Evolutionary conservation across 768 basidiomycete genomes (phyloP).

Genomic region (Rhizopogon roseolus): DNA sequence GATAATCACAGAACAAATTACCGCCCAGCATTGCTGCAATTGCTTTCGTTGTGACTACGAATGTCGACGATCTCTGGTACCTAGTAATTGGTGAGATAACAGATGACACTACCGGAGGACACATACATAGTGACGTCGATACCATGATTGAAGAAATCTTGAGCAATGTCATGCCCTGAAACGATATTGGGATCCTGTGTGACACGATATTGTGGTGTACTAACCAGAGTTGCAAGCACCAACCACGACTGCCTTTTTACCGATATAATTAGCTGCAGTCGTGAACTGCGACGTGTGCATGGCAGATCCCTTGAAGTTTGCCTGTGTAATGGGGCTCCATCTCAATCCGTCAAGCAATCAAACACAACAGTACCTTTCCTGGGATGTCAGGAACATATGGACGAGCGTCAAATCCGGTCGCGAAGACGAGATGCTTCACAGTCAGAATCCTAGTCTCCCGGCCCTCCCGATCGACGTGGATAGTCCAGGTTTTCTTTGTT

Average conservation of each 20-base stretch:
- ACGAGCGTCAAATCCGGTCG: slow-evolving; percentile 45
- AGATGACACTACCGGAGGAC: background rate
- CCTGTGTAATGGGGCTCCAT: slow-evolving; percentile 21
- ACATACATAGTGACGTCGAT: slow-evolving; percentile 26
- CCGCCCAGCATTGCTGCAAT: slow-evolving; percentile 8
- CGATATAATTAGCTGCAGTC: slow-evolving; percentile 41
- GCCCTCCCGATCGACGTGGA: slow-evolving; percentile 29
- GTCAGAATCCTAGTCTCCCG: slow-evolving; percentile 28
- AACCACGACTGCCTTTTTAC: slow-evolving; percentile 65
- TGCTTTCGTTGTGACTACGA: slow-evolving; percentile 11
- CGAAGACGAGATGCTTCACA: slow-evolving; percentile 51
- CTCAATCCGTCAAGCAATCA: background rate
- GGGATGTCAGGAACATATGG: slow-evolving; percentile 40
- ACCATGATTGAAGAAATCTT: slow-evolving; percentile 26
- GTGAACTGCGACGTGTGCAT: slow-evolving; percentile 51
- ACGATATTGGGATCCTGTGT: background rate
- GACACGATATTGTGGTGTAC: background rate
- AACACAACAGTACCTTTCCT: background rate
- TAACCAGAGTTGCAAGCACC: slow-evolving; percentile 63
- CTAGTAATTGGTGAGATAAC: slow-evolving; percentile 7
- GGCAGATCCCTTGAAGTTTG: slow-evolving; percentile 47
- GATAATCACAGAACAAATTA: background rate
- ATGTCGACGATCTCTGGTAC: slow-evolving; percentile 22
- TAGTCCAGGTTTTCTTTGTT: slow-evolving; percentile 39
- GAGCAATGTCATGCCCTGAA: slow-evolving; percentile 33